These are phyloP conservation scores for Metarhizium robertsii DNA, from an alignment of 2,329 filamentous ascomycete species.

Conservation along the genomic window DNA sequence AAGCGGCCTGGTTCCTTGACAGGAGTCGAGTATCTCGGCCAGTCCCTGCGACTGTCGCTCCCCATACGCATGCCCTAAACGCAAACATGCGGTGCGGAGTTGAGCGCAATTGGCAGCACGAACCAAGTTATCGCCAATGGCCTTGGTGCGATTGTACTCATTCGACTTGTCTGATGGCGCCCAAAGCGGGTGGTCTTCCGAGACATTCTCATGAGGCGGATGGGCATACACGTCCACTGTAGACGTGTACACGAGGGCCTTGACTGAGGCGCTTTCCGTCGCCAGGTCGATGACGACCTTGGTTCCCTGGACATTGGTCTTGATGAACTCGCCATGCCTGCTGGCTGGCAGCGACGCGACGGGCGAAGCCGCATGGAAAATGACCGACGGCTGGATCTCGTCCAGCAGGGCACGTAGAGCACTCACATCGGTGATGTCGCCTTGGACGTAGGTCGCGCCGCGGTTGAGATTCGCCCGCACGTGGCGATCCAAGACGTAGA, in stretches of 20 bases:
- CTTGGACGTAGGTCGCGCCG: conserved; percentile 15
- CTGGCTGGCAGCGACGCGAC: conserved; percentile 12
- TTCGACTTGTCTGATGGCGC: conserved; percentile 12
- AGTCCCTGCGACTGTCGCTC: conserved; percentile 20
- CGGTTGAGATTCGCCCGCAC: conserved; percentile 13
- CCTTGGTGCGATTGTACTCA: conserved; percentile 22
- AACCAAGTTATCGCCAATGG: conserved; percentile 20
- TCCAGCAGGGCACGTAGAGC: conserved; percentile 10
- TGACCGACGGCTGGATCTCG: conserved; percentile 15
- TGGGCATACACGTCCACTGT: conserved; percentile 18
- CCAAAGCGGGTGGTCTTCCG: conserved; percentile 17
- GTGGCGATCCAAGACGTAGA: conserved; percentile 12
- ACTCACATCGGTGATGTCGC: conserved; percentile 15
- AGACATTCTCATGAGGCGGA: conserved; percentile 13
- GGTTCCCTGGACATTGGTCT: conserved; percentile 24
- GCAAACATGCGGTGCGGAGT: conserved; percentile 17
- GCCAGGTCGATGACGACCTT: conserved; percentile 16
- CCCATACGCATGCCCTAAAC: conserved; percentile 23
- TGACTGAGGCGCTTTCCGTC: conserved; percentile 8
- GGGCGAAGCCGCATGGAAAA: conserved; percentile 25
- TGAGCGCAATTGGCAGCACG: conserved; percentile 16
- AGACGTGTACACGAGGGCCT: conserved; percentile 23
- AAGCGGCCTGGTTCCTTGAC: conserved; percentile 24
- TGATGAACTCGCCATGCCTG: conserved; percentile 11
- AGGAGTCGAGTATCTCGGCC: conserved; percentile 20